A percentile compares a stretch with the other conserved stretches of the same genome.
These are phyloP conservation scores for Paraconiothyrium sp. DNA, from an alignment of 2,329 filamentous ascomycete genomes.

Conservation along the genomic window DNA sequence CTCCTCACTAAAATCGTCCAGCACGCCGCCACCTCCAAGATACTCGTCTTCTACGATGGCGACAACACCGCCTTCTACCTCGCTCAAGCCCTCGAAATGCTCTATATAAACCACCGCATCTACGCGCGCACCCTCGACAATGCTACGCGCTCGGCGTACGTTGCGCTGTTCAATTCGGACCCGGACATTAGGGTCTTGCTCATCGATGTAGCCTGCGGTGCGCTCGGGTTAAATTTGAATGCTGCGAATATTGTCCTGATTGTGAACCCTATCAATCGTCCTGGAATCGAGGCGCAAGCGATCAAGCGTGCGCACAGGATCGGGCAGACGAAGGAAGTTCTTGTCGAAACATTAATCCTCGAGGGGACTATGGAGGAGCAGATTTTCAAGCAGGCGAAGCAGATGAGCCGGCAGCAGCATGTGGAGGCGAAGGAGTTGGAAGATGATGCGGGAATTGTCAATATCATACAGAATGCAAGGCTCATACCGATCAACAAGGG, in stretches of 20 bases:
- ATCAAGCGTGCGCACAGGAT: constrained; percentile 91
- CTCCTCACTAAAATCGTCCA: constrained; percentile 76
- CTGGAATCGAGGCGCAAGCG: constrained; percentile 85
- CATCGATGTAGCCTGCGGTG: constrained; percentile 91
- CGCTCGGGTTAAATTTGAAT: constrained; percentile 86
- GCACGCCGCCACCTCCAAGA: constrained; percentile 79
- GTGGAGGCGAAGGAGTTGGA: constrained; percentile 65
- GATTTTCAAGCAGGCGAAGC: constrained; percentile 76
- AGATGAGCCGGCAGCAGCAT: constrained; percentile 74
- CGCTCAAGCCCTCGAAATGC: constrained; percentile 79
- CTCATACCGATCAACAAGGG: constrained; percentile 55
- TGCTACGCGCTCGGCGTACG: constrained; percentile 74
- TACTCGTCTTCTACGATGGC: constrained; percentile 90
- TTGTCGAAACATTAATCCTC: constrained; percentile 86
- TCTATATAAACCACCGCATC: constrained; percentile 69
- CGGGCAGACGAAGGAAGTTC: constrained; percentile 79
- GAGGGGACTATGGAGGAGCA: constrained; percentile 84
- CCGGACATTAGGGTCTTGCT: constrained; percentile 78
- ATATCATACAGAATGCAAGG: constrained; percentile 66
- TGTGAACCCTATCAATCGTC: constrained; percentile 85
- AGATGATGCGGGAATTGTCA: constrained; percentile 66
- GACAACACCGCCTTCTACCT: constrained; percentile 89
- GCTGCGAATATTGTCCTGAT: constrained; percentile 89
- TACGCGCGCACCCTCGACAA: constrained; percentile 72
- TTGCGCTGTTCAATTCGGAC: constrained; percentile 79